Evolutionary conservation across 495 filamentous ascomycete species (phyloP).

Genomic region (Podospora didyma): DNA sequence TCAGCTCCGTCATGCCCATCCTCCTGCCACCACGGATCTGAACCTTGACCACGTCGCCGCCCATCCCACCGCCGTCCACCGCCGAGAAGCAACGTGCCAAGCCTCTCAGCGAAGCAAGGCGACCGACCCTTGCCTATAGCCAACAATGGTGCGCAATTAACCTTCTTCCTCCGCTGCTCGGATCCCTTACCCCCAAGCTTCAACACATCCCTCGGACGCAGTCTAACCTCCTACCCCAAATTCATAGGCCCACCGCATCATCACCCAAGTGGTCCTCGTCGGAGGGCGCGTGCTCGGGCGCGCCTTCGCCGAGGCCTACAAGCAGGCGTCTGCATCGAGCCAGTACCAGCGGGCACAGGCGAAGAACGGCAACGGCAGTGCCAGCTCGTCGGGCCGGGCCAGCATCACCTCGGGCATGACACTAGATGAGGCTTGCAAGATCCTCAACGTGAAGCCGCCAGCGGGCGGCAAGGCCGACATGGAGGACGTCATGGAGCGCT

Average conservation of each 20-base stretch:
- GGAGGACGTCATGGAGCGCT: slow-evolving; percentile 75
- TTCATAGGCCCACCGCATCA: slow-evolving; percentile 82
- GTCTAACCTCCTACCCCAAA: neutral
- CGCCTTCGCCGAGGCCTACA: slow-evolving; percentile 87
- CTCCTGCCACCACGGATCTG: slow-evolving; percentile 8
- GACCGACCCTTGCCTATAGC: slow-evolving; percentile 13
- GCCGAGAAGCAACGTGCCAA: neutral
- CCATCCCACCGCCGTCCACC: neutral
- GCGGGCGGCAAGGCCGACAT: slow-evolving; percentile 65
- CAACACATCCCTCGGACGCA: neutral
- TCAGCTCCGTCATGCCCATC: slow-evolving; percentile 13
- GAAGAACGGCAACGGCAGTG: slow-evolving; percentile 26
- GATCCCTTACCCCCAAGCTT: neutral
- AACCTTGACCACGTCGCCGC: neutral
- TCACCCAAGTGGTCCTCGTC: slow-evolving; percentile 87
- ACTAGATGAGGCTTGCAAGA: slow-evolving; percentile 94
- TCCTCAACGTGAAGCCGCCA: slow-evolving; percentile 91
- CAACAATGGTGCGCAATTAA: neutral
- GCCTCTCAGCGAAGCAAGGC: slow-evolving; percentile 11
- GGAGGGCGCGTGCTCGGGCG: slow-evolving; percentile 88
- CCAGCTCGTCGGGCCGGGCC: slow-evolving; percentile 30
- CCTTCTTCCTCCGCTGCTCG: neutral
- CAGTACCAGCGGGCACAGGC: slow-evolving; percentile 71
- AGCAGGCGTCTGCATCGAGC: slow-evolving; percentile 80
- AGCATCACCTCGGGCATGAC: slow-evolving; percentile 69